These are phyloP conservation scores for Diaporthe helianthi DNA, from an alignment of 2,329 filamentous ascomycete genomes.

Conservation along the genomic window DNA sequence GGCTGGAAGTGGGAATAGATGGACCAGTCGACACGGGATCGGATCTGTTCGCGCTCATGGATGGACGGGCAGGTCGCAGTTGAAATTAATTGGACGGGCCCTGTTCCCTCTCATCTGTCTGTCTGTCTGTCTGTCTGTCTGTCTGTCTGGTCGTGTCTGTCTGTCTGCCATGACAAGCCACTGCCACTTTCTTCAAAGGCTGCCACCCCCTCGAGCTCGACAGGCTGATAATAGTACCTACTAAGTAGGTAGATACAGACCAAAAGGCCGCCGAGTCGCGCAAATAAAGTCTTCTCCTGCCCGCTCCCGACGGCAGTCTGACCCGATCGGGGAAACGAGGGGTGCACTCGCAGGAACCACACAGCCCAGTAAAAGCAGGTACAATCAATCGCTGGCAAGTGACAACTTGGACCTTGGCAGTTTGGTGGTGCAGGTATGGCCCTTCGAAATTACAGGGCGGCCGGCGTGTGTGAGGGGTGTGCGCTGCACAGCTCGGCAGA, in stretches of 20 bases:
- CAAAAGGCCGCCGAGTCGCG: neutral
- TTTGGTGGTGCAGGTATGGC: slow-evolving; percentile 31
- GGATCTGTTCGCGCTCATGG: slow-evolving; percentile 24
- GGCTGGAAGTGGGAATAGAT: slow-evolving; percentile 29
- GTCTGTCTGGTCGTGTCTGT: neutral
- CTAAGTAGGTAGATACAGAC: no score
- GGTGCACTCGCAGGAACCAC: slow-evolving; percentile 3
- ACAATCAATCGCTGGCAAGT: slow-evolving; percentile 14
- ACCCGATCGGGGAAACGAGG: neutral
- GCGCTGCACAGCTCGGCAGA: neutral
- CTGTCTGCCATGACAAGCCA: neutral
- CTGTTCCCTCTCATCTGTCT: slow-evolving; percentile 28
- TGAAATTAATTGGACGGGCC: slow-evolving; percentile 33
- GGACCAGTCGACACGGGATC: slow-evolving; percentile 21
- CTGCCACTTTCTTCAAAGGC: neutral
- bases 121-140: neutral
- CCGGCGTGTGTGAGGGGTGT: slow-evolving; percentile 8
- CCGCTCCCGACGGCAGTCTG: neutral
- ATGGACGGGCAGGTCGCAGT: slow-evolving; percentile 27
- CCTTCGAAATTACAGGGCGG: slow-evolving; percentile 33
- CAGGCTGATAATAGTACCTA: no score
- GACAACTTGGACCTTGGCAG: neutral
- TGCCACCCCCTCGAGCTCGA: neutral
- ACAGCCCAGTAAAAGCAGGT: neutral
- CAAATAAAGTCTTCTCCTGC: neutral